Percentiles rank a stretch among this genome's conserved stretches.
These are phyloP conservation scores for Salicornia ramosissima DNA, from an alignment of 148 eudicot genomes.

Conservation along the genomic window DNA sequence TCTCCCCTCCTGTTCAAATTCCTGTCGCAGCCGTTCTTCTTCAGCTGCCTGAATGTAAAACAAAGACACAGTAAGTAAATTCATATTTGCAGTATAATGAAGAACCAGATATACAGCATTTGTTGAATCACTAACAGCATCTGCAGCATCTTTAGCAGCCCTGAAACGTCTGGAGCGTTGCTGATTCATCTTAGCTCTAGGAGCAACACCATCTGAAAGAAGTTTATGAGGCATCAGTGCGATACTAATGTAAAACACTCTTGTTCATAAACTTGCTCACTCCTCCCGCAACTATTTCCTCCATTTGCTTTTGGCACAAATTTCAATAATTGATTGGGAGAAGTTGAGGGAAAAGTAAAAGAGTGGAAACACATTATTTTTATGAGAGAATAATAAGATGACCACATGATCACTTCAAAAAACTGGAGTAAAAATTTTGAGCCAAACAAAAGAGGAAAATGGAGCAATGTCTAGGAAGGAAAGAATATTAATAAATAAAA, in stretches of 20 bases:
- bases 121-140: slow-evolving; percentile 55
- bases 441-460: too few relatives aligned
- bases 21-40: slow-evolving; percentile 72
- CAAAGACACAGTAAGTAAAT: slow-evolving; percentile 8
- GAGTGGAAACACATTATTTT: too few relatives aligned
- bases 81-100: slow-evolving; percentile 1
- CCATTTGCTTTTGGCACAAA: too few relatives aligned
- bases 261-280: not conserved
- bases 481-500: not conserved
- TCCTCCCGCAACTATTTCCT: too few relatives aligned
- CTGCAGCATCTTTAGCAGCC: slow-evolving; percentile 98
- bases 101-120: slow-evolving; percentile 1
- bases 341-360: too few relatives aligned
- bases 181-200: slow-evolving; percentile 99
- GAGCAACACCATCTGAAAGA: slow-evolving; percentile 90
- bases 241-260: not conserved
- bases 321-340: too few relatives aligned
- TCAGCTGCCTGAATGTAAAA: slow-evolving; percentile 60
- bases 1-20: slow-evolving; percentile 85
- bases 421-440: too few relatives aligned
- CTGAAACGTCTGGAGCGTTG: slow-evolving; percentile 97
- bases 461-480: too few relatives aligned
- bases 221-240: slow-evolving; percentile 12
- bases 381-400: too few relatives aligned
- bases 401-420: too few relatives aligned